A percentile compares a stretch with the other conserved stretches of the same genome.
phyloP scores from a whole-genome alignment of 2,329 filamentous ascomycete species.

The Colletotrichum chrysophilum region DNA sequence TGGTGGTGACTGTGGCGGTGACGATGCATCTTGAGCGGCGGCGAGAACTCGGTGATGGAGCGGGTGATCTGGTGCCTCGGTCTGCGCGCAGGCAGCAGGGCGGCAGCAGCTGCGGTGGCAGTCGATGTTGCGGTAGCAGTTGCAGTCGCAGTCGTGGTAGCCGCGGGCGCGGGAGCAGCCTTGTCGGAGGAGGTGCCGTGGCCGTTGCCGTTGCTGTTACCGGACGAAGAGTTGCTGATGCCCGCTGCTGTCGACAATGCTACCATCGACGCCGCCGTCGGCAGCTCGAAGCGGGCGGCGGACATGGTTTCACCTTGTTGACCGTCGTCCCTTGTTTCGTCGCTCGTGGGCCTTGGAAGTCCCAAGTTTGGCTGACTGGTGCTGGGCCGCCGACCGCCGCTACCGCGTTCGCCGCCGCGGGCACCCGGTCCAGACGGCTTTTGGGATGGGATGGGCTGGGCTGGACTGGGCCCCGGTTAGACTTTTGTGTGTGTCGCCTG shows the following conservation, averaged over 20 bases:
- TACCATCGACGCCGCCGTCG: slow-evolving; percentile 5
- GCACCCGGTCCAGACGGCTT: neutral
- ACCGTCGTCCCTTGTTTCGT: neutral
- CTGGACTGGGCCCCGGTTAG: neutral
- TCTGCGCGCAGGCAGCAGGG: slow-evolving; percentile 1
- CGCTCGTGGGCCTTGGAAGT: neutral
- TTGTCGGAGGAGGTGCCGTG: neutral
- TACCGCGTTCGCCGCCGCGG: neutral
- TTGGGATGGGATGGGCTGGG: neutral
- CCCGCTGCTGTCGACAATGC: neutral
- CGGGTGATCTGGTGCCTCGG: slow-evolving; percentile 58
- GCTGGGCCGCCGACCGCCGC: neutral
- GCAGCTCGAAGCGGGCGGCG: slow-evolving; percentile 13
- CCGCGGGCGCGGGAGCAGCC: neutral
- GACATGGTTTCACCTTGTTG: slow-evolving; percentile 19
- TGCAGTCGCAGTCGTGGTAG: neutral
- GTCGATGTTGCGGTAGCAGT: neutral
- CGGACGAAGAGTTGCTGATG: neutral
- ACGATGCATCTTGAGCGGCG: slow-evolving; percentile 44
- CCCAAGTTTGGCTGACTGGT: neutral
- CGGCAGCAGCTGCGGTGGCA: neutral
- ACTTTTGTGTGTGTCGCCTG: neutral
- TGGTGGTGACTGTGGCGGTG: slow-evolving; percentile 41
- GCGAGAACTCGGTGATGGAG: slow-evolving; percentile 60
- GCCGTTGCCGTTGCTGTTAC: neutral